phyloP scores from a whole-genome alignment of 83 land plant species.

The Diphasiastrum complanatum region DNA sequence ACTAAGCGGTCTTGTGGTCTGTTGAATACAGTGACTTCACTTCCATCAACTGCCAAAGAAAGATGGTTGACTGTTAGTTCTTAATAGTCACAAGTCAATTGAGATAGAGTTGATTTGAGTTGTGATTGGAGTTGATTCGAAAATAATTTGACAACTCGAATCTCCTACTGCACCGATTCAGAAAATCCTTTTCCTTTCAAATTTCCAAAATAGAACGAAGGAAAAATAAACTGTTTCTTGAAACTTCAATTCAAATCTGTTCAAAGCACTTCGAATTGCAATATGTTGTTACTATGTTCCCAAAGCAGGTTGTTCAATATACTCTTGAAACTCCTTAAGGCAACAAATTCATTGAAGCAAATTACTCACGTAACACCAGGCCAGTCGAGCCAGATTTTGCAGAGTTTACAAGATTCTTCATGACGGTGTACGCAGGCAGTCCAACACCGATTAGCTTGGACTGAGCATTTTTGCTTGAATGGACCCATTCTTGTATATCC shows the following conservation, averaged over 20 bases:
- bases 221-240: too few species aligned
- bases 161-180: not conserved
- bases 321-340: too few species aligned
- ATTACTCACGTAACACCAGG: conserved; percentile 58
- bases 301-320: too few species aligned
- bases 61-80: not conserved
- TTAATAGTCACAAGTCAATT: not conserved
- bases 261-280: too few species aligned
- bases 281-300: too few species aligned
- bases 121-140: not conserved
- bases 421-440: conserved; percentile 66
- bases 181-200: not conserved
- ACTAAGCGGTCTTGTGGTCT: conserved; percentile 56
- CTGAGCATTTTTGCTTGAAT: conserved; percentile 41
- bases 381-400: conserved; percentile 63
- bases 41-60: conserved; percentile 56
- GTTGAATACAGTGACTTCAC: conserved; percentile 55
- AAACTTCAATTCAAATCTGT: not conserved
- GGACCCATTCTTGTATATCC: conserved; percentile 59
- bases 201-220: not conserved
- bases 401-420: conserved; percentile 57
- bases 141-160: not conserved
- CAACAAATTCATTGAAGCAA: too few species aligned
- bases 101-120: too few species aligned
- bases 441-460: conserved; percentile 52